Base-by-base conservation (phyloP, 1,284 basidiomycete species). In the Stygiomarasmius scandens region DNA sequence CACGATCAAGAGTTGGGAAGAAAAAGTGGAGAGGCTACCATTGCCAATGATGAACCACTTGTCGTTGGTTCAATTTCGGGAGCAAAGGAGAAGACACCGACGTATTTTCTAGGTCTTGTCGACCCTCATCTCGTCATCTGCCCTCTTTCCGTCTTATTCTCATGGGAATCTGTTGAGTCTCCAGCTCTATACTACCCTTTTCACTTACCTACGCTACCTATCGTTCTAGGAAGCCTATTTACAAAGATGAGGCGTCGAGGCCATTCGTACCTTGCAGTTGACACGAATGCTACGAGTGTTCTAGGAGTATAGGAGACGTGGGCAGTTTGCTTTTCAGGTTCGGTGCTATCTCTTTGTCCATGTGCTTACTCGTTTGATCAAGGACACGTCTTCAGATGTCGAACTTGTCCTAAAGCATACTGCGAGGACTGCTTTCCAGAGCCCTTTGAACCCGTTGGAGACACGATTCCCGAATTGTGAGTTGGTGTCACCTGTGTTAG, bases 1-100 rank as follows among this genome's bases (percentile, higher is more conserved):
- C 29, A 93, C 92, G 0, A 95, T 98, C 64, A 81, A 81, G 20
- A 75, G 78, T 0, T 77, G 98, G 20, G 92, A 96, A 67, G 77
- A 81, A 27, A 90, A 90, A 65, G 85, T 92, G 3, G 69, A 71
- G 8, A 65, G 77, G 0, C 70, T 92, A 22, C n/a, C n/a, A n/a
- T n/a, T n/a, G n/a, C n/a, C n/a, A n/a, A n/a, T n/a, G n/a, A n/a
- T n/a, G n/a, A n/a, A n/a, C n/a, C n/a, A n/a, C n/a, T n/a, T n/a
- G n/a, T n/a, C n/a, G n/a, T n/a, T n/a, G n/a, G n/a, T n/a, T n/a
- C n/a, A n/a, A n/a, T n/a, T n/a, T n/a, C n/a, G n/a, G n/a, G n/a
- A n/a, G n/a, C n/a, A n/a, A n/a, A n/a, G n/a, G n/a, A n/a, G n/a
- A n/a, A n/a, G 22, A 49, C 44, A 4, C 52, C 3, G 2, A 36